These are phyloP conservation scores for Mesembryanthemum crystallinum DNA, from an alignment of 148 eudicot genomes.

Conservation along the genomic window DNA sequence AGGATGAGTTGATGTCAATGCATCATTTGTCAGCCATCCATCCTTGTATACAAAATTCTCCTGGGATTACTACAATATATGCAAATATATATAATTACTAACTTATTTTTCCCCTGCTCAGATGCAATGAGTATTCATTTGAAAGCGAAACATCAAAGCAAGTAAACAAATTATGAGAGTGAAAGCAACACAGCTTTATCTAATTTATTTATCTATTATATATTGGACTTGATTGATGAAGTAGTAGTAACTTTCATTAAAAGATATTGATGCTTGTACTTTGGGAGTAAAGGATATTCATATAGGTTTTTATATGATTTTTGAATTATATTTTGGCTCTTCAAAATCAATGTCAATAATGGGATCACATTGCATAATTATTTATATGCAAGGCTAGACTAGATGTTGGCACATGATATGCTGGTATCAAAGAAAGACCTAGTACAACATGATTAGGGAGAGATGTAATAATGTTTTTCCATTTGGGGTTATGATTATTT, in stretches of 20 bases:
- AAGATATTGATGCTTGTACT: slow-evolving; percentile 19
- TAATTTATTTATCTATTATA: neutral
- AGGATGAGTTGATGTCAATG: neutral
- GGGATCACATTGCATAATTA: neutral
- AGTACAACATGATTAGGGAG: neutral
- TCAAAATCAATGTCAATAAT: slow-evolving; percentile 15
- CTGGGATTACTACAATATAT: slow-evolving; percentile 7
- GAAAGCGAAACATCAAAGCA: slow-evolving; percentile 25
- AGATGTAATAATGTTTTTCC: neutral
- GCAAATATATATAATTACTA: too few relatives aligned
- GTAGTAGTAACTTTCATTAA: slow-evolving; percentile 10
- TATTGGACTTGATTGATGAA: too few relatives aligned
- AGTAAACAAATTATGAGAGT: slow-evolving; percentile 17
- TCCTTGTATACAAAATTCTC: slow-evolving; percentile 6
- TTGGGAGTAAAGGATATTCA: slow-evolving; percentile 15
- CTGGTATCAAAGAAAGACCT: neutral
- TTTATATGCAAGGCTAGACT: neutral
- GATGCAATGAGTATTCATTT: slow-evolving; percentile 6
- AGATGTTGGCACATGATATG: neutral
- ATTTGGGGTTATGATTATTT: neutral
- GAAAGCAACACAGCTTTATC: slow-evolving; percentile 28
- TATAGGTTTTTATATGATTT: neutral
- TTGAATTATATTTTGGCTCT: neutral
- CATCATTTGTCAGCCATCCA: slow-evolving; percentile 17
- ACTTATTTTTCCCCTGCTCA: neutral